Percentiles rank a stretch among this genome's conserved stretches.
Evolutionary conservation across 2,329 filamentous ascomycete genomes (phyloP).

Genomic region (Aureobasidium sp.): DNA sequence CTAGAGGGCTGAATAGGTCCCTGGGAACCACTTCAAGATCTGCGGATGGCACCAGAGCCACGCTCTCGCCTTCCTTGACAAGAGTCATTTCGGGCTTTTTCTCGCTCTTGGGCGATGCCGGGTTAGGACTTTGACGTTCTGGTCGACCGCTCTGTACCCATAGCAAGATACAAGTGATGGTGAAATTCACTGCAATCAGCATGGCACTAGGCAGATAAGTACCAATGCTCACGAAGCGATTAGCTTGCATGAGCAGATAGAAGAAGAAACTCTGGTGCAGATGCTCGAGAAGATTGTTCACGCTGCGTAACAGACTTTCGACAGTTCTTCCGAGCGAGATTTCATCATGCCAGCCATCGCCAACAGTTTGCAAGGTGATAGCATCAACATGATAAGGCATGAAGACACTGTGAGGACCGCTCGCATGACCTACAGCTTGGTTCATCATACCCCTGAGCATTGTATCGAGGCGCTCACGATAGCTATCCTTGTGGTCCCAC

Average conservation of each 20-base stretch:
- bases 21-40: constrained; percentile 45
- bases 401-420: constrained; percentile 88
- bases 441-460: constrained; percentile 90
- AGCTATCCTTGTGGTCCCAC: constrained; percentile 67
- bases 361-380: constrained; percentile 82
- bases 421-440: constrained; percentile 80
- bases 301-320: constrained; percentile 82
- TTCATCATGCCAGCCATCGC: constrained; percentile 92
- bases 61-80: constrained; percentile 27
- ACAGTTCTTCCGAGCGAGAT: constrained; percentile 88
- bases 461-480: constrained; percentile 72
- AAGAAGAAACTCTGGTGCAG: constrained; percentile 99
- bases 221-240: constrained; percentile 94
- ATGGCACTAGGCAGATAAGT: constrained; percentile 96
- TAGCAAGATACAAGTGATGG: constrained; percentile 83
- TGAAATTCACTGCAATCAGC: constrained; percentile 89
- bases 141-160: constrained; percentile 74
- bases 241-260: constrained; percentile 84
- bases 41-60: constrained; percentile 31
- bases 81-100: constrained; percentile 28
- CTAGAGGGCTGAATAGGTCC: constrained; percentile 63
- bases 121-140: constrained; percentile 27
- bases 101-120: constrained; percentile 19
- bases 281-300: constrained; percentile 95
- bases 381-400: constrained; percentile 98